These are phyloP conservation scores for Candida patagonica DNA, from an alignment of 805 yeast genomes.

Conservation along the genomic window DNA sequence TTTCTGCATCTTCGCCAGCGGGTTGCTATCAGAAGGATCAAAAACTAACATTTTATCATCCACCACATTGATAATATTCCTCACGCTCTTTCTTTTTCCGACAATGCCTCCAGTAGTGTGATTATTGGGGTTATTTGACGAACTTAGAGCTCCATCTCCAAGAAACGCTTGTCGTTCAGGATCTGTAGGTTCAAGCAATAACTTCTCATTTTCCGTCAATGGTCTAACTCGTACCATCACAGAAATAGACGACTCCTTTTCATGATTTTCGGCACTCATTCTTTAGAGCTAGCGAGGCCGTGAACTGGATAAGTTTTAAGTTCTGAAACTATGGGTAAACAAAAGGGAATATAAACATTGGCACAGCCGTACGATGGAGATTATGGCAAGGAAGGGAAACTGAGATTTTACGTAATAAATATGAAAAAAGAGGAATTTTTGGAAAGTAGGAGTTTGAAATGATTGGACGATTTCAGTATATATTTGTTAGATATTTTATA, in stretches of 20 bases:
- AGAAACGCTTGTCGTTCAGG: conserved; percentile 35
- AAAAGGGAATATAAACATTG: too few species aligned
- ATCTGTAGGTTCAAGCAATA: conserved; percentile 33
- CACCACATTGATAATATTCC: conserved; percentile 68
- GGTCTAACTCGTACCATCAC: conserved; percentile 69
- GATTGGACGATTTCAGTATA: too few species aligned
- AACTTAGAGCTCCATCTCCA: conserved; percentile 46
- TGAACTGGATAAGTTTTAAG: too few species aligned
- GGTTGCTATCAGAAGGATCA: conserved; percentile 72
- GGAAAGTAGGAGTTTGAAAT: too few species aligned
- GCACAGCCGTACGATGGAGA: too few species aligned
- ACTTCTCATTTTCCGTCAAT: conserved; percentile 52
- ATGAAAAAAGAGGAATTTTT: too few species aligned
- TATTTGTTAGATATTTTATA: too few species aligned
- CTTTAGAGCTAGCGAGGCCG: too few species aligned
- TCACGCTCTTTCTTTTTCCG: conserved; percentile 35
- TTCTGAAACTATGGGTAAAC: too few species aligned
- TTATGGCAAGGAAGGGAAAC: too few species aligned
- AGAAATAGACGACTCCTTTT: conserved; percentile 19
- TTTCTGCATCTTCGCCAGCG: conserved; percentile 43
- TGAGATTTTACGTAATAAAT: too few species aligned
- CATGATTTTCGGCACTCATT: too few species aligned
- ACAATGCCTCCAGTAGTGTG: conserved; percentile 14
- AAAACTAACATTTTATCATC: conserved; percentile 80
- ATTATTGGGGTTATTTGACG: conserved; percentile 9